phyloP scores from a whole-genome alignment of 139 green algal species.

The Haematococcus lacustris region DNA sequence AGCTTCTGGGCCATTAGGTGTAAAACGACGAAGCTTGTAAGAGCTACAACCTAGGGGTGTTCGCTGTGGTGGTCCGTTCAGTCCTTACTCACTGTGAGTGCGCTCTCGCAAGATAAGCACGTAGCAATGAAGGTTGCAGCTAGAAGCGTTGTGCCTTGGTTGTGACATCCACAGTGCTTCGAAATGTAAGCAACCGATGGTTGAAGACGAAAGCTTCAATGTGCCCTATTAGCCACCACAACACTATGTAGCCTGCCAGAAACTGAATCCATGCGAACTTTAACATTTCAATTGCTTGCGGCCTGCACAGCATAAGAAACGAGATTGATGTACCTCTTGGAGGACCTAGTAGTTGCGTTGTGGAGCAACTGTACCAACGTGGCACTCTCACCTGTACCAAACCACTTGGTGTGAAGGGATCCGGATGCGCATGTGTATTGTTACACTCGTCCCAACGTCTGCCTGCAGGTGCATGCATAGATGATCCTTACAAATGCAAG shows the following conservation, averaged over 20 bases:
- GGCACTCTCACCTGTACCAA: slow-evolving; percentile 24
- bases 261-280: slow-evolving; percentile 59
- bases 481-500: background rate
- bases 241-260: slow-evolving; percentile 23
- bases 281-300: slow-evolving; percentile 38
- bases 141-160: slow-evolving; percentile 25
- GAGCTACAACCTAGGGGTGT: too few relatives aligned
- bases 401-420: slow-evolving; percentile 32
- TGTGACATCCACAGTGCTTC: slow-evolving; percentile 30
- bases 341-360: background rate
- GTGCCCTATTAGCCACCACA: slow-evolving; percentile 37
- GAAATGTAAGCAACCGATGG: slow-evolving; percentile 26
- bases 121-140: too few relatives aligned
- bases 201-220: slow-evolving; percentile 30
- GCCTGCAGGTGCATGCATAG: background rate
- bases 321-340: background rate
- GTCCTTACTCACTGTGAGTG: too few relatives aligned
- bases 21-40: too few relatives aligned
- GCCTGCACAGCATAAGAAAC: slow-evolving; percentile 4
- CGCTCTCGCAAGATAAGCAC: too few relatives aligned
- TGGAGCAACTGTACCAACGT: background rate
- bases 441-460: background rate
- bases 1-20: too few relatives aligned
- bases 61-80: too few relatives aligned
- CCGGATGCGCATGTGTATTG: slow-evolving; percentile 32